These are phyloP conservation scores for Claviceps quebecensis DNA, from an alignment of 2,329 filamentous ascomycete species.

Conservation along the genomic window DNA sequence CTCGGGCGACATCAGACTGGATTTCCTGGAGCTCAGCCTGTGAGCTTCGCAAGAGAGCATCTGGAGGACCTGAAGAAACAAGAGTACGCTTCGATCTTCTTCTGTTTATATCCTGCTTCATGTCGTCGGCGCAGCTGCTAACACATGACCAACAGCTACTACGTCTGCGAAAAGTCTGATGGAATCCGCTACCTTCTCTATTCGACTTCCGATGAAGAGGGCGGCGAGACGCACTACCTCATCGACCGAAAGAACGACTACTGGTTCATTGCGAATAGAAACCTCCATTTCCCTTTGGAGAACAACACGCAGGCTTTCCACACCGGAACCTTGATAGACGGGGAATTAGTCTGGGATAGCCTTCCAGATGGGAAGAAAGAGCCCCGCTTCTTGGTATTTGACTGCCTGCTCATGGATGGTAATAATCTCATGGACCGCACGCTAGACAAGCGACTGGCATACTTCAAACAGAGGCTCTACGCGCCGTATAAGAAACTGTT, in stretches of 20 bases:
- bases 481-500: slow-evolving; percentile 53
- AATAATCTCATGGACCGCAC: slow-evolving; percentile 63
- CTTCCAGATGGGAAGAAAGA: slow-evolving; percentile 51
- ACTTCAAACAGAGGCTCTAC: slow-evolving; percentile 67
- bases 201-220: slow-evolving; percentile 52
- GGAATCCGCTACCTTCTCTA: slow-evolving; percentile 93
- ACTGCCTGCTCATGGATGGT: slow-evolving; percentile 72
- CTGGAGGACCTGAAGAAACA: slow-evolving; percentile 64
- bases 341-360: slow-evolving; percentile 83
- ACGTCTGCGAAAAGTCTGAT: slow-evolving; percentile 96
- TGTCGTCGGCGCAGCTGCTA: slow-evolving; percentile 1
- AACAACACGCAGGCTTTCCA: slow-evolving; percentile 57
- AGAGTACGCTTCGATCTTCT: slow-evolving; percentile 40
- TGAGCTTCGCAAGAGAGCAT: slow-evolving; percentile 76
- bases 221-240: slow-evolving; percentile 65
- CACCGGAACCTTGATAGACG: slow-evolving; percentile 70
- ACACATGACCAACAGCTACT: slow-evolving; percentile 50
- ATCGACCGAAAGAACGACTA: slow-evolving; percentile 98
- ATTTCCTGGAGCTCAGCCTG: slow-evolving; percentile 88
- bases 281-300: slow-evolving; percentile 67
- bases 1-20: slow-evolving; percentile 52
- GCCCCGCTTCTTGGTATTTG: slow-evolving; percentile 82
- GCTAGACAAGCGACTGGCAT: slow-evolving; percentile 77
- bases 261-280: slow-evolving; percentile 59
- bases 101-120: slow-evolving; percentile 3